Base-by-base conservation (phyloP, 371 early-diverging fungal genomes). In the Mucor velutinosus region DNA sequence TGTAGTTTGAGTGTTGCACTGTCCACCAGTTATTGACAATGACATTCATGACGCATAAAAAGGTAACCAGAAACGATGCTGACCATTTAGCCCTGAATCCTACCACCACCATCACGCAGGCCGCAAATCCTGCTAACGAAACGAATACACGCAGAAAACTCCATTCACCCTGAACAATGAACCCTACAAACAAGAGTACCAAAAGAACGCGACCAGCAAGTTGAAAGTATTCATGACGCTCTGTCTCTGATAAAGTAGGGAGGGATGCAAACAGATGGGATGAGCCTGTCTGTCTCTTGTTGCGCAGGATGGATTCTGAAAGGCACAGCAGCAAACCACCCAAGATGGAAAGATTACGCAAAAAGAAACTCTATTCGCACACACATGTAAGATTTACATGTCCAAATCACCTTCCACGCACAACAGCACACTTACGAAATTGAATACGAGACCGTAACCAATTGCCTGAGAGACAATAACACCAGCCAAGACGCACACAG, bases 71-170 rank as follows among this genome's bases (percentile, higher is more conserved):
- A 64, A 97, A 87, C 70, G 91, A 89, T n/a, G 98, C 97, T 1
- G 94, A 93, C 87, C 88, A 92, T 85, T 94, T 95, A 33, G 97
- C 96, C 82, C 95, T 97, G 86, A 97, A 97, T 1, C 98, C 98
- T 23, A 97, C 87, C 0, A 91, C 93, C 15, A 97, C 92, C 95
- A 96, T 94, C 41, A 90, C 75, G 73, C 96, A 96, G 30, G 95
- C 94, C 21, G 86, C 81, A 12, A 92, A 80, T 11, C 92, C 92
- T 37, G 96, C 75, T 11, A 89, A 33, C 7, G 92, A 84, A 11
- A 94, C 86, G 14, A 87, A 60, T n/a, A 88, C 51, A 1, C 97
- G 86, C 17, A 87, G 62, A 19, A 91, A 1, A 12, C 90, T 80
- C 79, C 93, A 89, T 55, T 91, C 85, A 27, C 95, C 97, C 30